Evolutionary conservation across 2,329 filamentous ascomycete species (phyloP).

Genomic region (Botryotinia narcissicola): DNA sequence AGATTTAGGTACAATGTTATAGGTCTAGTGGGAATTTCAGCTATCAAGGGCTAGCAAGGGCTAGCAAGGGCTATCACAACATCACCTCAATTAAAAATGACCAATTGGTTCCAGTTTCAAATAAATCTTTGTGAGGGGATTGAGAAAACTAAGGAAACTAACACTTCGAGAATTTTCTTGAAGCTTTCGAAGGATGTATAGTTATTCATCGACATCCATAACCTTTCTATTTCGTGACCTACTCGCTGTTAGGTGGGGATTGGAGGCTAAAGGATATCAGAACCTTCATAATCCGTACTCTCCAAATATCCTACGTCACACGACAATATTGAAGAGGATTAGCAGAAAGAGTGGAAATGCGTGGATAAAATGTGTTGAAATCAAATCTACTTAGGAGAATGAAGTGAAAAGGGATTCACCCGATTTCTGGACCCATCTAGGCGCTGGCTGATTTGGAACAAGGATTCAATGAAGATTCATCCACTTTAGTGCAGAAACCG

Average conservation of each 20-base stretch:
- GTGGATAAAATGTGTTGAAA: background rate
- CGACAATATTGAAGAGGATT: background rate
- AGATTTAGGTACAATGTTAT: slow-evolving; percentile 13
- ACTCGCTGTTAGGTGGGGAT: background rate
- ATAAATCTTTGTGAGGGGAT: background rate
- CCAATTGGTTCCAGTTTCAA: background rate
- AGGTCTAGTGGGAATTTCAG: background rate
- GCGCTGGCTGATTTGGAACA: slow-evolving; percentile 1
- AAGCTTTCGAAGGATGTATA: background rate
- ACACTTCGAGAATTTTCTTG: background rate
- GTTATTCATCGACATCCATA: background rate
- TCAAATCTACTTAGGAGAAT: background rate
- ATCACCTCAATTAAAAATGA: slow-evolving; percentile 2
- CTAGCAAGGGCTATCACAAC: background rate
- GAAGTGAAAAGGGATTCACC: background rate
- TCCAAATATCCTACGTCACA: background rate
- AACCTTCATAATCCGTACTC: background rate
- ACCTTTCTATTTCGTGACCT: background rate
- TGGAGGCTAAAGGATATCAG: background rate
- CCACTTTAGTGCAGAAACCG: background rate
- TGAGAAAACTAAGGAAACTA: background rate
- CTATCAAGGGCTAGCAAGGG: background rate
- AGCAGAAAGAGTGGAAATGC: background rate
- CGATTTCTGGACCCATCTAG: slow-evolving; percentile 8
- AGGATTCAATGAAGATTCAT: background rate